Percentiles rank a stretch among this genome's conserved stretches.
Conservation (phyloP, 164 flowering plant genomes). For the Brasenia schreberi region DNA sequence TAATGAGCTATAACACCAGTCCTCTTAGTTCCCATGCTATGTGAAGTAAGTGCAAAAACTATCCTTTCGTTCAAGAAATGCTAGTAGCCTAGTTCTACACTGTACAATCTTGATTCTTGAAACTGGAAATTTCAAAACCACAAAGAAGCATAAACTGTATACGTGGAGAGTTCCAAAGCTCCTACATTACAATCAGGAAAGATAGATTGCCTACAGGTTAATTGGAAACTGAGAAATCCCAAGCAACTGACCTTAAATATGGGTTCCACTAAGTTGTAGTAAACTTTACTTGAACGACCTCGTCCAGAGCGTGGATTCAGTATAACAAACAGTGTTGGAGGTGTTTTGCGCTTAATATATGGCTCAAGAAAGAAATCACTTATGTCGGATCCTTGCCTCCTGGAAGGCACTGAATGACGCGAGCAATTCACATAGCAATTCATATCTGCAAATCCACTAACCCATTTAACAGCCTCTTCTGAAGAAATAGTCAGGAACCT, state of each 20-base stretch:
- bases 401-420: conserved; percentile 85
- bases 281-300: conserved; percentile 95
- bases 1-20: too few species aligned
- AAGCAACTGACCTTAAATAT: conserved; percentile 68
- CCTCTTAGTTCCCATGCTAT: too few species aligned
- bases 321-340: conserved; percentile 84
- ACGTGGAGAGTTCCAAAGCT: background rate
- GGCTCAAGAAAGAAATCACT: conserved; percentile 59
- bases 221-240: background rate
- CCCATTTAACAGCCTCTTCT: conserved; percentile 31
- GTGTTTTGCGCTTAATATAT: conserved; percentile 59
- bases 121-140: conserved; percentile 9
- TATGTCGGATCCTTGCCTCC: conserved; percentile 60
- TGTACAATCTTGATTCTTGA: too few species aligned
- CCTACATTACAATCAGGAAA: too few species aligned
- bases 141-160: background rate
- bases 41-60: too few species aligned
- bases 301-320: conserved; percentile 94
- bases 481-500: conserved; percentile 67
- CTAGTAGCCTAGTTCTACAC: too few species aligned
- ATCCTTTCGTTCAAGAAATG: too few species aligned
- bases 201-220: too few species aligned
- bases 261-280: conserved; percentile 75
- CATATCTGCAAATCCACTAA: conserved; percentile 75
- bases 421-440: conserved; percentile 80